A percentile compares a stretch with the other conserved stretches of the same genome.
Conservation (phyloP, 768 basidiomycete species). For the Leccinum pellstonianum region DNA sequence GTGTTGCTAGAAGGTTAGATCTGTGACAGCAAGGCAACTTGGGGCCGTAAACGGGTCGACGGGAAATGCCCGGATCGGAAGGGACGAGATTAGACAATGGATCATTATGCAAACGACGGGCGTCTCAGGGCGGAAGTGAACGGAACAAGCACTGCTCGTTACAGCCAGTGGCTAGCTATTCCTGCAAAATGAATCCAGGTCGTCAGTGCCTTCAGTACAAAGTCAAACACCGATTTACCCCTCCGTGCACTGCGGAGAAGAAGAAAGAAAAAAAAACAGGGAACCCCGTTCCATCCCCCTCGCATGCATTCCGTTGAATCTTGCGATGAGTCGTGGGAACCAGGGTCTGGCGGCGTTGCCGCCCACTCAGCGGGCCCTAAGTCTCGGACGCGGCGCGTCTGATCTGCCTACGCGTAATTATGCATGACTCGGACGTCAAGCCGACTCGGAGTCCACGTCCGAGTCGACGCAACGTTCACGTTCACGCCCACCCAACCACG, state of each 20-base stretch:
- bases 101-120: conserved; percentile 19
- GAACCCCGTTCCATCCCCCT: neutral
- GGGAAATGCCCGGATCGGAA: conserved; percentile 17
- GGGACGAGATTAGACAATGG: conserved; percentile 21
- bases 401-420: neutral
- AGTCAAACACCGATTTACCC: conserved; percentile 13
- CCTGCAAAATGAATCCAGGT: conserved; percentile 25
- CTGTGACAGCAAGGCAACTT: conserved; percentile 27
- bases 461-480: too few species aligned
- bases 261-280: neutral
- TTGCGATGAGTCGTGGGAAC: neutral
- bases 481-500: too few species aligned
- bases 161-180: conserved; percentile 21
- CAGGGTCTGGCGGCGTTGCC: neutral
- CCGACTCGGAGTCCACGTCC: neutral
- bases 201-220: conserved; percentile 22
- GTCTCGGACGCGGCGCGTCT: neutral
- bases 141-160: conserved; percentile 18
- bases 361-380: neutral
- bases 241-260: conserved; percentile 24
- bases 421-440: neutral
- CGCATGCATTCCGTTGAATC: neutral
- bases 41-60: conserved; percentile 26
- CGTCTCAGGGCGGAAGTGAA: conserved; percentile 22
- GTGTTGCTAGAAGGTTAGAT: conserved; percentile 26